Evolutionary conservation across 768 basidiomycete species (phyloP), one percentile per base, ranked within the genome.

Genomic region (Termitomyces sp.): DNA sequence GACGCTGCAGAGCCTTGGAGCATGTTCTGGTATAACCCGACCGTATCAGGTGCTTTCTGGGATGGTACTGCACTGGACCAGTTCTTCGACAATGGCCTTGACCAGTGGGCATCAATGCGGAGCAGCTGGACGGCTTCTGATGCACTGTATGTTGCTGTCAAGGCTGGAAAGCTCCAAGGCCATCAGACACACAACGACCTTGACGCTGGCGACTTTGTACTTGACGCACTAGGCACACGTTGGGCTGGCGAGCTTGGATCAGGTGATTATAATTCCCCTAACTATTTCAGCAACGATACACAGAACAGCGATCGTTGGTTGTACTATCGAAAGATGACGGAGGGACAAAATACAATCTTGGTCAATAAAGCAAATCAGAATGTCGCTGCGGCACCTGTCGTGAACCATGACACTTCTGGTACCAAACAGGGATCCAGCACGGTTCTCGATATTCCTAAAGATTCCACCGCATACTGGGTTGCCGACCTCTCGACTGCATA

Each of bases 161-260:
- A 98, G 75, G 89, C 89, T 3, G 93, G 96, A 30, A 80, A 75
- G 53, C 76, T 86, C 60, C 81, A 85, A 63, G 83, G 83, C 23
- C 94, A 95, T 69, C 94, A 98, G 74, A 94, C 93, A 0, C 95
- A 97, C 72, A 93, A 93, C 64, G 94, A 98, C 67, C 81, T 98
- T 58, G 97, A 99, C 67, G 82, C 79, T 50, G 97, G 97, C 60
- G 93, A 95, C 73, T 99, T 98, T 64, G 94, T 98, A 40, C 70
- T 98, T 32, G 97, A 99, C 68, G 94, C 94, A 11, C 76, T 96
- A 64, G 95, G 96, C 52, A 82, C 86, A 27, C 89, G 95, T 47
- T 99, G 91, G 92, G 91, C 91, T 49, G 96, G 97, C 57, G 96
- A 98, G 65, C 82, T 94, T 45, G 96, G 97, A 5, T 91, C 88